Evolutionary conservation across 2,329 filamentous ascomycete genomes (phyloP).

Genomic region (Alternaria novae-zelandiae): DNA sequence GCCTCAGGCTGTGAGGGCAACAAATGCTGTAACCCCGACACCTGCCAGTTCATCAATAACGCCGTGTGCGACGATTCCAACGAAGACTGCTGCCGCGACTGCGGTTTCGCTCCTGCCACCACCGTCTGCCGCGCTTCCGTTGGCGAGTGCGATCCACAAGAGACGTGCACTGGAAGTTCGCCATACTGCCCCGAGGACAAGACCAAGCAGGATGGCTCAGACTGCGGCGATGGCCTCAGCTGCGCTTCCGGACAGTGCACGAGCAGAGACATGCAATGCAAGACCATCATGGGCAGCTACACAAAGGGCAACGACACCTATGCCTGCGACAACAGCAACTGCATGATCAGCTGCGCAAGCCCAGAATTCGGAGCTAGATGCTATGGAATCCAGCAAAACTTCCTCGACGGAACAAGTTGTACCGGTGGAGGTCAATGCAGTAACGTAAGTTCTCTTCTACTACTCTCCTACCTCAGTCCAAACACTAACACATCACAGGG

Average conservation of each 20-base stretch:
- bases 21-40: slow-evolving; percentile 80
- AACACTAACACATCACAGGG: slow-evolving; percentile 57
- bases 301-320: slow-evolving; percentile 77
- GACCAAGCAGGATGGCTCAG: slow-evolving; percentile 71
- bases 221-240: slow-evolving; percentile 73
- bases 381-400: slow-evolving; percentile 84
- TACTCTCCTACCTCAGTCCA: background rate
- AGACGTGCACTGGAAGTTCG: slow-evolving; percentile 76
- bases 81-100: slow-evolving; percentile 80
- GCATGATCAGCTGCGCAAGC: slow-evolving; percentile 77
- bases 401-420: slow-evolving; percentile 89
- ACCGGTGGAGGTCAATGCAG: slow-evolving; percentile 77
- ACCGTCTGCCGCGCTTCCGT: slow-evolving; percentile 82
- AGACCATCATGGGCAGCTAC: slow-evolving; percentile 78
- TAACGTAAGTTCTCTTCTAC: slow-evolving; percentile 61
- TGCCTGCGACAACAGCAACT: slow-evolving; percentile 76
- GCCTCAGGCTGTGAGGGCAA: slow-evolving; percentile 73
- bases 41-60: slow-evolving; percentile 79
- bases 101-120: slow-evolving; percentile 69
- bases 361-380: slow-evolving; percentile 72
- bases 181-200: slow-evolving; percentile 77
- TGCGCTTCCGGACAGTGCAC: slow-evolving; percentile 97
- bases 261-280: slow-evolving; percentile 87
- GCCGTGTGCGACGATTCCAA: slow-evolving; percentile 85
- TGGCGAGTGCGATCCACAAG: slow-evolving; percentile 82